These are phyloP conservation scores for Skeletonema tropicum DNA, from an alignment of 108 stramenopile genomes.

Conservation along the genomic window DNA sequence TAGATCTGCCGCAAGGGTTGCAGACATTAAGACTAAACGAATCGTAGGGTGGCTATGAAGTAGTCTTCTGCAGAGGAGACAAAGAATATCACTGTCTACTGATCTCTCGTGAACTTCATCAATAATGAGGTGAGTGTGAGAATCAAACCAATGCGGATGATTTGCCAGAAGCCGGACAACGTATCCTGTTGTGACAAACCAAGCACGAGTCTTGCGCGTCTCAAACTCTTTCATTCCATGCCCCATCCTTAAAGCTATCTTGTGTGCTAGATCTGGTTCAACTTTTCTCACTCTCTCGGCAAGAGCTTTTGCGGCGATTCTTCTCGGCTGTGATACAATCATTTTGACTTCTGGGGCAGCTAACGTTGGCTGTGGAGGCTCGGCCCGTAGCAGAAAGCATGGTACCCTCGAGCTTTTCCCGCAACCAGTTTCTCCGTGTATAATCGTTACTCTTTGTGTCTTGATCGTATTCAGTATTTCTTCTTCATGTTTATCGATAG, in stretches of 20 bases:
- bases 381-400: slow-evolving; percentile 76
- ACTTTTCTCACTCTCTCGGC: slow-evolving; percentile 79
- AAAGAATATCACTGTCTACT: slow-evolving; percentile 83
- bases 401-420: slow-evolving; percentile 88
- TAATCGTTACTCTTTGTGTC: slow-evolving; percentile 83
- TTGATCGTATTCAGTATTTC: slow-evolving; percentile 63
- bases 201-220: slow-evolving; percentile 66
- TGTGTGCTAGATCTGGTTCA: slow-evolving; percentile 61
- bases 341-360: slow-evolving; percentile 68
- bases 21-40: slow-evolving; percentile 91
- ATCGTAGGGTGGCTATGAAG: slow-evolving; percentile 69
- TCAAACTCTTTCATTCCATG: slow-evolving; percentile 88
- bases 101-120: slow-evolving; percentile 91
- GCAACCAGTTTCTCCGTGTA: slow-evolving; percentile 91
- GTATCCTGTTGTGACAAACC: slow-evolving; percentile 93
- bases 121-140: slow-evolving; percentile 82
- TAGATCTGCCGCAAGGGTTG: slow-evolving; percentile 84
- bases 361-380: slow-evolving; percentile 58
- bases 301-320: slow-evolving; percentile 89
- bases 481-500: slow-evolving; percentile 80
- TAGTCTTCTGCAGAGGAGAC: slow-evolving; percentile 80
- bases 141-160: slow-evolving; percentile 75
- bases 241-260: slow-evolving; percentile 88
- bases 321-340: slow-evolving; percentile 88
- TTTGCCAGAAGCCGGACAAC: slow-evolving; percentile 86